A percentile compares a stretch with the other conserved stretches of the same genome.
These are phyloP conservation scores for Tulasnella sp. DNA, from an alignment of 768 basidiomycete genomes.

Conservation along the genomic window DNA sequence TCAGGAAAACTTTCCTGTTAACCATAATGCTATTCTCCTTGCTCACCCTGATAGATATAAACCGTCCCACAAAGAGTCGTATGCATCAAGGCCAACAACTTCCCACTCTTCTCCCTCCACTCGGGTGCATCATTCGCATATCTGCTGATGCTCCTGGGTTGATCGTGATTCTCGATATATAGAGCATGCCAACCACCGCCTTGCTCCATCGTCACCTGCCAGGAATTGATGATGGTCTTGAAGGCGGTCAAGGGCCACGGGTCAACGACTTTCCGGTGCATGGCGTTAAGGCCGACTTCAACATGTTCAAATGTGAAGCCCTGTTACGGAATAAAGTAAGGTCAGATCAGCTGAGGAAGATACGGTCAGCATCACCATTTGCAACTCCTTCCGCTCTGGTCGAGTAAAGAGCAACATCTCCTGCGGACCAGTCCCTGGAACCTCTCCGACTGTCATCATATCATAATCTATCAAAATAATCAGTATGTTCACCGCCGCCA, in stretches of 20 bases:
- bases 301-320: slow-evolving; percentile 56
- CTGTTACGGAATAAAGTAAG: slow-evolving; percentile 40
- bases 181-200: slow-evolving; percentile 60
- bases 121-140: slow-evolving; percentile 51
- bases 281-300: slow-evolving; percentile 41
- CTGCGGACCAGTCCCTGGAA: slow-evolving; percentile 26
- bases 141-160: slow-evolving; percentile 51
- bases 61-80: slow-evolving; percentile 53
- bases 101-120: slow-evolving; percentile 50
- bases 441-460: slow-evolving; percentile 57
- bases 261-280: slow-evolving; percentile 33
- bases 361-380: slow-evolving; percentile 23
- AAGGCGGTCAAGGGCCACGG: slow-evolving; percentile 46
- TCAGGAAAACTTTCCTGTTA: too few relatives aligned
- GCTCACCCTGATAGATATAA: slow-evolving; percentile 68
- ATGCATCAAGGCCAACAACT: slow-evolving; percentile 53
- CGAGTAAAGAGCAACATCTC: too few relatives aligned
- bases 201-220: slow-evolving; percentile 49
- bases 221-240: slow-evolving; percentile 35
- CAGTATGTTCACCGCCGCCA: too few relatives aligned
- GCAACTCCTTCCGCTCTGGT: slow-evolving; percentile 20
- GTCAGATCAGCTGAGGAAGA: not conserved
- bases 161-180: slow-evolving; percentile 65
- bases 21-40: slow-evolving; percentile 24
- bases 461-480: slow-evolving; percentile 35